Evolutionary conservation across 768 basidiomycete genomes (phyloP).

Genomic region (Galerina marginata): DNA sequence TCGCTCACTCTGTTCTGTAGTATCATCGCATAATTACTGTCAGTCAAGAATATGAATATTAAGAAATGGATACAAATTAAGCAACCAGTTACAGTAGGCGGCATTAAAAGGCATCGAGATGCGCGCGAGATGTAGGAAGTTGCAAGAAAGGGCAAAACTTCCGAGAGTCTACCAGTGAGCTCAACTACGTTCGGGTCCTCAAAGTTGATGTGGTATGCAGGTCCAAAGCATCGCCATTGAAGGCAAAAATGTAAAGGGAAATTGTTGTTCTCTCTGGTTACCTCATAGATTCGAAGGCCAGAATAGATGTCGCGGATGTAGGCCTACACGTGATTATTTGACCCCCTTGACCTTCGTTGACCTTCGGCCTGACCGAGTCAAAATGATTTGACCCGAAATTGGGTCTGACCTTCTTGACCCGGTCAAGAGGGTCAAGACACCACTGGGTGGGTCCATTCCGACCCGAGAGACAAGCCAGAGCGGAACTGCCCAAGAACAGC

Average conservation of each 20-base stretch:
- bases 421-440: too few species aligned
- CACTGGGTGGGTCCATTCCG: too few species aligned
- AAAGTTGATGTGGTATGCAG: too few species aligned
- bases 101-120: not conserved
- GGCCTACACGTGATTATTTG: too few species aligned
- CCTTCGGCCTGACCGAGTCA: slow-evolving; percentile 2
- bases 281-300: too few species aligned
- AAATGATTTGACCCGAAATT: slow-evolving; percentile 4
- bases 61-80: not conserved
- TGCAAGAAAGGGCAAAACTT: not conserved
- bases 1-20: not conserved
- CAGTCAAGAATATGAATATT: not conserved
- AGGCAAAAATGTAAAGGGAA: too few species aligned
- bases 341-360: slow-evolving; percentile 1
- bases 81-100: not conserved
- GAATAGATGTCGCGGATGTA: not conserved
- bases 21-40: not conserved
- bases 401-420: not conserved
- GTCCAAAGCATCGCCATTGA: too few species aligned
- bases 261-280: too few species aligned
- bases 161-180: not conserved
- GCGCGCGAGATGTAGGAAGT: not conserved
- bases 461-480: too few species aligned
- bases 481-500: too few species aligned
- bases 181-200: not conserved